Percentiles rank a stretch among this genome's conserved stretches.
These are phyloP conservation scores for Suhomyces prunicola DNA, from an alignment of 805 yeast species.

Conservation along the genomic window DNA sequence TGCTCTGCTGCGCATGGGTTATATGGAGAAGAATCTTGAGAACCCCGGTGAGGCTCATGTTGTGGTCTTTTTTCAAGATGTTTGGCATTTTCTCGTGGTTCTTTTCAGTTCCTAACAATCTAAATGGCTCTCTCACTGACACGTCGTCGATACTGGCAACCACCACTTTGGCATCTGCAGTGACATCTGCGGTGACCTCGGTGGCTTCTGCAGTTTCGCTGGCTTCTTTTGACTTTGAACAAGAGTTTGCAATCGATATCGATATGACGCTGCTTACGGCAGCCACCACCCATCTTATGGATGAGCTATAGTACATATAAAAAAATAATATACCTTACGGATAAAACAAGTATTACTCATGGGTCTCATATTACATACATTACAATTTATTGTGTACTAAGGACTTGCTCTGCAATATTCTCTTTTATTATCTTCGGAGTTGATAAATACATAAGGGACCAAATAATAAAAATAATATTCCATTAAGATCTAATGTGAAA, in stretches of 20 bases:
- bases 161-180: neutral
- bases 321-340: too few species aligned
- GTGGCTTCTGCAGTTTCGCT: neutral
- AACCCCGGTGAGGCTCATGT: conserved; percentile 40
- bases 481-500: too few species aligned
- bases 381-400: too few species aligned
- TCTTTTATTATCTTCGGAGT: too few species aligned
- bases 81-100: conserved; percentile 19
- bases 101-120: neutral
- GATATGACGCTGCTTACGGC: neutral
- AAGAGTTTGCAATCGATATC: neutral
- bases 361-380: too few species aligned
- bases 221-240: conserved; percentile 1
- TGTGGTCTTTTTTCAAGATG: conserved; percentile 46
- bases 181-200: neutral
- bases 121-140: neutral
- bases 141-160: neutral
- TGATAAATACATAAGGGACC: too few species aligned
- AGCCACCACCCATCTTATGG: neutral
- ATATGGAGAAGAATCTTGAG: conserved; percentile 47
- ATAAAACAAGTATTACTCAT: too few species aligned
- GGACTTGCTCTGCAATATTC: too few species aligned
- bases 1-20: conserved; percentile 47
- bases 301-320: neutral
- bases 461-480: too few species aligned